Evolutionary conservation across 768 basidiomycete genomes (phyloP), one percentile per base, ranked within the genome.

Genomic region (Naganishia kalamii): DNA sequence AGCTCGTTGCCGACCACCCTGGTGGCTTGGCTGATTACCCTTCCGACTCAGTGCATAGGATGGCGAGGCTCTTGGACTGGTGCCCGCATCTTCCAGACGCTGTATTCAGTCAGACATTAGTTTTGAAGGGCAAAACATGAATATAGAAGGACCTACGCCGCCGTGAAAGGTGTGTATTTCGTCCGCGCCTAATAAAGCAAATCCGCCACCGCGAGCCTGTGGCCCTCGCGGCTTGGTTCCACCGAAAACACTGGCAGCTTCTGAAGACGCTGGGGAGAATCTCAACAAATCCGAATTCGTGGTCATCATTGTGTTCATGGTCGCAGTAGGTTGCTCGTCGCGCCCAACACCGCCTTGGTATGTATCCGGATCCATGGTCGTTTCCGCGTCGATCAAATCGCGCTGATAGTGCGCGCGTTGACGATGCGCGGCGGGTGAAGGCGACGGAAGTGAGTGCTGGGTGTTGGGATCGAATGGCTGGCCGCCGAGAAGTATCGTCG

Each of bases 151-250:
- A 68, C 66, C 60, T 49, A 68, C 66, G 13, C 77, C 77, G 23
- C 77, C 77, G 65, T 71, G 69, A 52, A 71, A 75, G 7, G 77
- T 78, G 32, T 69, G 54, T 68, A 78, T 75, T 59, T 78, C 77
- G 35, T 76, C 77, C 30, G 59, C 67, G 27, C 70, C 69, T 67
- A 72, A 70, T 40, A 78, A 41, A 10, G 70, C 68, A 46, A 75
- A 78, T 13, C 41, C 48, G 10, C 44, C 60, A 27, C 47, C 60
- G 49, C 51, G 54, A 41, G 21, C 15, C 40, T n/a, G 44, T 35
- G 33, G 43, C 29, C 65, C 40, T n/a, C 19, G 4, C 5, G 13
- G 19, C 21, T 21, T 33, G 41, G 19, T 51, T 2, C 57, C 54
- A 17, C 69, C 66, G 60, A 70, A 70, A 10, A 70, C 60, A 29